These are phyloP conservation scores for Pneumocystis carinii DNA, from an alignment of 1,139 yeast genomes.

Conservation along the genomic window DNA sequence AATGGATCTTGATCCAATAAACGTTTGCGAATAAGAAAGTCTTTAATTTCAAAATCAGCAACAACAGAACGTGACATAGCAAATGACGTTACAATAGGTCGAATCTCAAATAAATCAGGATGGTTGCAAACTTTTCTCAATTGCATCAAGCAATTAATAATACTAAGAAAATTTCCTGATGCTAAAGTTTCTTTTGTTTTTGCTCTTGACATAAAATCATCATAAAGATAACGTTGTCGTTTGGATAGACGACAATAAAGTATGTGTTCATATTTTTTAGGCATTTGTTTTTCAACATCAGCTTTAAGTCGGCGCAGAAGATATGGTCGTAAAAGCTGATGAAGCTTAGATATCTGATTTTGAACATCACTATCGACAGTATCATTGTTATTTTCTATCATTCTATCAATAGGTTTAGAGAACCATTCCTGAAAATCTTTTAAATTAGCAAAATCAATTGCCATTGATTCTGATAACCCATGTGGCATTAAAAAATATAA, in stretches of 20 bases:
- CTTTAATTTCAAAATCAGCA: constrained; percentile 34
- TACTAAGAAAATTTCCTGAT: constrained; percentile 86
- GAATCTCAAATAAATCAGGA: constrained; percentile 89
- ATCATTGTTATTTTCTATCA: constrained; percentile 62
- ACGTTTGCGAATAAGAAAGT: constrained; percentile 32
- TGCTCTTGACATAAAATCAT: constrained; percentile 94
- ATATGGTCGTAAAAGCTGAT: constrained; percentile 87
- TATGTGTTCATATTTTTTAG: constrained; percentile 90
- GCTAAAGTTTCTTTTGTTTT: constrained; percentile 87
- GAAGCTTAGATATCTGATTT: constrained; percentile 74
- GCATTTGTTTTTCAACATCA: constrained; percentile 98
- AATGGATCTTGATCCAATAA: constrained; percentile 22
- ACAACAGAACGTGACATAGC: constrained; percentile 55
- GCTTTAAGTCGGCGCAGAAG: constrained; percentile 78
- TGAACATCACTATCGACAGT: constrained; percentile 52
- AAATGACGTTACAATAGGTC: constrained; percentile 86
- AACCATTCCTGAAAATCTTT: constrained; percentile 98
- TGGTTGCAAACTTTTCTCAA: constrained; percentile 93
- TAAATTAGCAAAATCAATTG: constrained; percentile 90
- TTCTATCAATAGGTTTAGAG: constrained; percentile 86
- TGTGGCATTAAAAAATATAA: constrained; percentile 88
- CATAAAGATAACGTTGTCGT: constrained; percentile 80
- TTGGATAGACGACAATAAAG: constrained; percentile 84
- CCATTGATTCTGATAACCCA: constrained; percentile 52
- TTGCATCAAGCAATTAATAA: constrained; percentile 95